Percentiles rank a stretch among this genome's conserved stretches.
phyloP scores from a whole-genome alignment of 257 asterid genomes.

The Forsythia suspensa region DNA sequence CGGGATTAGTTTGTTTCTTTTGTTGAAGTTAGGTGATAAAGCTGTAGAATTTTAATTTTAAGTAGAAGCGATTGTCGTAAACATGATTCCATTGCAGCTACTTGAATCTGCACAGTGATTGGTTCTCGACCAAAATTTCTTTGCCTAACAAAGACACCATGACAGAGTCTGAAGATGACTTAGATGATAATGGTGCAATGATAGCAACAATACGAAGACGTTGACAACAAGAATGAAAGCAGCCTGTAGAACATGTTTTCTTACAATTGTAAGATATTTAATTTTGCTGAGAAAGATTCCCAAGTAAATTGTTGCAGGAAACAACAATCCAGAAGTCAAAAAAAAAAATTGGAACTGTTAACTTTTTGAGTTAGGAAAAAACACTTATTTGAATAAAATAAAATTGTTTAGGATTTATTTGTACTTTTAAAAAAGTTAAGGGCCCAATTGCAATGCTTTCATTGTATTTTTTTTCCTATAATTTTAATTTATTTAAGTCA shows the following conservation, averaged over 20 bases:
- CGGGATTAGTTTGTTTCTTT: neutral
- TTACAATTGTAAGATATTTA: too few relatives aligned
- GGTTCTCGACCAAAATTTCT: neutral
- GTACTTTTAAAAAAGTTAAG: too few relatives aligned
- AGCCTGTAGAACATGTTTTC: neutral
- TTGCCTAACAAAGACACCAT: neutral
- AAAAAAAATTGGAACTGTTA: too few relatives aligned
- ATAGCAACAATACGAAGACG: neutral
- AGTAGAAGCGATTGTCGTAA: neutral
- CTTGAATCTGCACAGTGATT: neutral
- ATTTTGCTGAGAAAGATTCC: too few relatives aligned
- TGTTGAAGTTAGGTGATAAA: neutral
- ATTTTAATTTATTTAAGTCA: too few relatives aligned
- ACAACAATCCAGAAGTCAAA: too few relatives aligned
- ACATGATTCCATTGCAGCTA: conserved; percentile 1
- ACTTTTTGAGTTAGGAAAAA: too few relatives aligned
- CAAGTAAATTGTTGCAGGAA: too few relatives aligned
- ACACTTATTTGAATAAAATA: too few relatives aligned
- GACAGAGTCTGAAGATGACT: neutral
- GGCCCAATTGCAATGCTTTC: too few relatives aligned
- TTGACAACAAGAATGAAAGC: neutral
- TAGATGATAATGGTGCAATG: neutral
- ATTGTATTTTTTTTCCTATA: too few relatives aligned
- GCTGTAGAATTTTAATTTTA: conserved; percentile 7
- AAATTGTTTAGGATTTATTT: too few relatives aligned